Evolutionary conservation across 805 yeast species (phyloP), one percentile per base, ranked within the genome.

Genomic region (Yarrowia deformans): DNA sequence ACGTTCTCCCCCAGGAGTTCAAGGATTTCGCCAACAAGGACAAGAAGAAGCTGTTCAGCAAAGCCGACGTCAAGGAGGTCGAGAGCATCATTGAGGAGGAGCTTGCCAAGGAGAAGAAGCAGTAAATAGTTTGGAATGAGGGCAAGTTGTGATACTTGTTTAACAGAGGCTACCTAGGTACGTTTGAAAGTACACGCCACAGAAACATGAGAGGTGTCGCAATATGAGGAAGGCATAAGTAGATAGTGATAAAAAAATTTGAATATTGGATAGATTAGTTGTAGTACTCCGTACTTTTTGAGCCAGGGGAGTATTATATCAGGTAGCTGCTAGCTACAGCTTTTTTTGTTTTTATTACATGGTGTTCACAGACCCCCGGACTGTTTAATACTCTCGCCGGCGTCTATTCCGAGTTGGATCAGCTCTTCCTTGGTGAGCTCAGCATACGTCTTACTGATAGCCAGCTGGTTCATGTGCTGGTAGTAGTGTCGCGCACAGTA

Each of bases 1-100:
- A 91, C 73, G 98, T 95, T 23, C 84, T 95, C 69, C 98, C 99
- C 46, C 91, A 84, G 37, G 97, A 92, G 80, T 85, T 95, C 80
- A 89, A 85, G 79, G 85, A 85, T 43, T 85, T 95, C 77, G 81
- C 90, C 61, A 76, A 84, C 9, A 83, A 91, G 79, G 89, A 90
- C 76, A 88, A 91, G 81, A 91, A 90, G 80, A 86, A 91, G 73
- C 85, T 84, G 71, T 82, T 86, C 70, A 91, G 89, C 71, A 85
- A 84, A 74, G 87, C 95, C 50, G 90, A 91, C 71, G 82, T 90
- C 71, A 89, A 88, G 75, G 84, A 87, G 72, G 89, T 94, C 69
- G 93, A 95, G 81, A 76, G 81, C 52, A 88, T 89, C 58, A 91
- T 95, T 70, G 85, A 88, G 69, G 90, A 88, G 75, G 92, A 89